phyloP scores from a whole-genome alignment of 208 protist genomes.

The Zelonia costaricensis region DNA sequence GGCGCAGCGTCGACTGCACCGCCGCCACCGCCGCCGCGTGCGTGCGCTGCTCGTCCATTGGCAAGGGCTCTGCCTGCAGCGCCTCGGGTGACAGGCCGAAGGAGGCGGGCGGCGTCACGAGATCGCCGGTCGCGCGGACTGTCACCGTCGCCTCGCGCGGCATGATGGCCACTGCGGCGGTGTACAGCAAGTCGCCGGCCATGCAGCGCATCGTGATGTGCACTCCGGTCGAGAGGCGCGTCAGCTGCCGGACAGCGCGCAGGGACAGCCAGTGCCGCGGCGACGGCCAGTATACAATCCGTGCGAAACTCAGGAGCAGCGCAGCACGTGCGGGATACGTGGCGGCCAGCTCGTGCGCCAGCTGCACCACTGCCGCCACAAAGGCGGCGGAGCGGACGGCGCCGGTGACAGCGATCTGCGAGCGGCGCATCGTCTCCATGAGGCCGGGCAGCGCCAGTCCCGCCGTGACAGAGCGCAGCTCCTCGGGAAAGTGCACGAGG shows the following conservation, averaged over 20 bases:
- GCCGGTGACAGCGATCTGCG: neutral
- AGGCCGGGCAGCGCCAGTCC: slow-evolving; percentile 3
- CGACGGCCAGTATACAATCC: slow-evolving; percentile 19
- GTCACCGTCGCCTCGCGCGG: slow-evolving; percentile 2
- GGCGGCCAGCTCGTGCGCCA: slow-evolving; percentile 14
- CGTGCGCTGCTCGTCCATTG: neutral
- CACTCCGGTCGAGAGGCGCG: slow-evolving; percentile 3
- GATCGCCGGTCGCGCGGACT: neutral
- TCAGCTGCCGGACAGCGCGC: slow-evolving; percentile 5
- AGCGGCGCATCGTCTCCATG: neutral
- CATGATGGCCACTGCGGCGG: slow-evolving; percentile 8
- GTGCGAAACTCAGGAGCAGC: slow-evolving; percentile 13
- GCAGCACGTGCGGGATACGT: slow-evolving; percentile 21
- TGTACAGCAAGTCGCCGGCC: slow-evolving; percentile 16
- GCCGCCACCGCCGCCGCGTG: slow-evolving; percentile 6
- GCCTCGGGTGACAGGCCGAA: slow-evolving; percentile 4
- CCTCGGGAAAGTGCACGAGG: slow-evolving; percentile 22
- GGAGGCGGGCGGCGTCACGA: neutral
- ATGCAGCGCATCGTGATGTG: slow-evolving; percentile 19
- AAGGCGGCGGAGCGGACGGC: slow-evolving; percentile 10
- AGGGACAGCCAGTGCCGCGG: slow-evolving; percentile 11
- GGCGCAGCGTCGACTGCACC: slow-evolving; percentile 4
- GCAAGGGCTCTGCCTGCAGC: neutral
- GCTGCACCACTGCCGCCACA: slow-evolving; percentile 18
- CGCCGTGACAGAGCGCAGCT: slow-evolving; percentile 15